These are phyloP conservation scores for Neurospora hispaniola DNA, from an alignment of 495 filamentous ascomycete species.

Conservation along the genomic window DNA sequence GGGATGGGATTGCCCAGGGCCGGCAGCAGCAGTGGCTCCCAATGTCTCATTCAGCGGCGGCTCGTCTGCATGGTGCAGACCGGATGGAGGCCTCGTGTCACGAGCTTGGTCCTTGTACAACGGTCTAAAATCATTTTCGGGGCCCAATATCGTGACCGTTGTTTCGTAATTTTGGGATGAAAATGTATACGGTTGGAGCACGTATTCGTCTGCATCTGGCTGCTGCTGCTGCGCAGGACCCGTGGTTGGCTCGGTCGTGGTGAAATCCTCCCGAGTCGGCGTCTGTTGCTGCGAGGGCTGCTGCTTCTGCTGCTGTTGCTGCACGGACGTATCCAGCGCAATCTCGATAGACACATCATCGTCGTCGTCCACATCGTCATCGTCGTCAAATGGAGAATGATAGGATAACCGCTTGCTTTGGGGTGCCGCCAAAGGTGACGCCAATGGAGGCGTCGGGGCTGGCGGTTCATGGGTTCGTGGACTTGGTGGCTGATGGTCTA, in stretches of 20 bases:
- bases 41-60: slow-evolving; percentile 4
- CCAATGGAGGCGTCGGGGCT: neutral
- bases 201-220: slow-evolving; percentile 27
- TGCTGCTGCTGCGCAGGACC: slow-evolving; percentile 5
- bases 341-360: slow-evolving; percentile 31
- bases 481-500: neutral
- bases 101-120: slow-evolving; percentile 20
- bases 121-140: slow-evolving; percentile 28
- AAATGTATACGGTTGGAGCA: slow-evolving; percentile 25
- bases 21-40: neutral
- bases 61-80: slow-evolving; percentile 15
- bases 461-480: neutral
- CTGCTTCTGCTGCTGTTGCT: neutral
- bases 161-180: slow-evolving; percentile 26
- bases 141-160: slow-evolving; percentile 36
- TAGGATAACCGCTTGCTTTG: slow-evolving; percentile 27
- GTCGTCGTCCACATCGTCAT: slow-evolving; percentile 28
- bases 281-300: slow-evolving; percentile 19
- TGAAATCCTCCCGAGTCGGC: slow-evolving; percentile 19
- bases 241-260: slow-evolving; percentile 5
- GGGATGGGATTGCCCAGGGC: slow-evolving; percentile 2
- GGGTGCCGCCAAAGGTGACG: neutral
- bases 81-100: slow-evolving; percentile 13
- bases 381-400: slow-evolving; percentile 26
- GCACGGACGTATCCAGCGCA: slow-evolving; percentile 26